Evolutionary conservation across 768 basidiomycete genomes (phyloP).

Genomic region (Naganishia kalamii): DNA sequence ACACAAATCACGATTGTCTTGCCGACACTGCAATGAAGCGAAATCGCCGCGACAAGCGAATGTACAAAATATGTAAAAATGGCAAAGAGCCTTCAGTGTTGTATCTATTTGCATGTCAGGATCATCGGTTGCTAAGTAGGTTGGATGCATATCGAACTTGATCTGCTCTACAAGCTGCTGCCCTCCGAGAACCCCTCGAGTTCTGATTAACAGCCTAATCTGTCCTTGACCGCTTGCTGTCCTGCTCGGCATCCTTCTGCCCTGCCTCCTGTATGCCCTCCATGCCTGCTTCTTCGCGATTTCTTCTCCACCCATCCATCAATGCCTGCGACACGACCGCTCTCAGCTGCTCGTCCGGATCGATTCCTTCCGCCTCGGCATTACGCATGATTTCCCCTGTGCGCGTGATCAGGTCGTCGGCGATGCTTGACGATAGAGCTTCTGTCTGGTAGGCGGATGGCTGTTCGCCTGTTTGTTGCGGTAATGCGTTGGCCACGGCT

Average conservation of each 20-base stretch:
- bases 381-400: constrained; percentile 64
- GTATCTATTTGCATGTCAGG: not conserved
- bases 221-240: constrained; percentile 20
- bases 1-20: not conserved
- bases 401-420: constrained; percentile 60
- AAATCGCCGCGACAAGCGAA: not conserved
- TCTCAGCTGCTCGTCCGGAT: constrained; percentile 62
- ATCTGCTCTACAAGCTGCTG: no score
- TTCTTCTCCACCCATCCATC: constrained; percentile 52
- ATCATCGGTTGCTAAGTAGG: not conserved
- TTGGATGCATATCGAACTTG: no score
- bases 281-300: constrained; percentile 1
- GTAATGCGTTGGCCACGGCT: not conserved
- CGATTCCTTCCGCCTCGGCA: constrained; percentile 55
- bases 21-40: not conserved
- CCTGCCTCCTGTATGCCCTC: not conserved
- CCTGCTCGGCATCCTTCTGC: not conserved
- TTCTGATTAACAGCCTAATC: not conserved
- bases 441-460: constrained; percentile 67
- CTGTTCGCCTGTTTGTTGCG: not conserved
- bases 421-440: constrained; percentile 62
- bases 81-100: not conserved
- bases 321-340: constrained; percentile 61
- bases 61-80: not conserved
- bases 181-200: no score